Evolutionary conservation across 2,329 filamentous ascomycete genomes (phyloP).

Genomic region (Aspergillus oerlinghausenensis): DNA sequence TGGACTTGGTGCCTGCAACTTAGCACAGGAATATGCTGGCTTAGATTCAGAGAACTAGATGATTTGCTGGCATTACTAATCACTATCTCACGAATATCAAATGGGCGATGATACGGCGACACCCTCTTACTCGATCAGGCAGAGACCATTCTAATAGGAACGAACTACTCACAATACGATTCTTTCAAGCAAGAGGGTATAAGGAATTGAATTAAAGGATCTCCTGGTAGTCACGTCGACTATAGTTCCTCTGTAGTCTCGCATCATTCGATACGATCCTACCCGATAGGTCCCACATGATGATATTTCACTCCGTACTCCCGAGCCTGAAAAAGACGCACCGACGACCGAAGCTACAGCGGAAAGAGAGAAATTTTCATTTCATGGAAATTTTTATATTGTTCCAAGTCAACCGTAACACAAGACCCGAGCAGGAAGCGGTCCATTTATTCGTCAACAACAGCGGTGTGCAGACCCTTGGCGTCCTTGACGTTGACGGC

Average conservation of each 20-base stretch:
- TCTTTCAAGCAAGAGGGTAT: not conserved
- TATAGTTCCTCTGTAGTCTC: not conserved
- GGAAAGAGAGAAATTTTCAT: not conserved
- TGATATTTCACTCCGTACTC: not conserved
- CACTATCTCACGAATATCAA: too few relatives aligned
- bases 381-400: not conserved
- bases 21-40: not conserved
- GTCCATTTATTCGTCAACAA: slow-evolving; percentile 62
- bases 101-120: too few relatives aligned
- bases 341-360: not conserved
- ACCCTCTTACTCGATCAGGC: too few relatives aligned
- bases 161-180: not conserved
- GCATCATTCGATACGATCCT: not conserved
- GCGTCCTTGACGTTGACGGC: slow-evolving; percentile 99
- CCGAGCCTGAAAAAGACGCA: not conserved
- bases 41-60: not conserved
- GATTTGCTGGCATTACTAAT: too few relatives aligned
- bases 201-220: not conserved
- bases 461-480: slow-evolving; percentile 91
- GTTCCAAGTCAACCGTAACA: not conserved
- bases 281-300: not conserved
- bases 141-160: too few relatives aligned
- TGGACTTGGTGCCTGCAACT: not conserved
- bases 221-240: not conserved
- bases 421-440: not conserved